Conservation (phyloP, 106 monocot genomes). For the Acorus gramineus region DNA sequence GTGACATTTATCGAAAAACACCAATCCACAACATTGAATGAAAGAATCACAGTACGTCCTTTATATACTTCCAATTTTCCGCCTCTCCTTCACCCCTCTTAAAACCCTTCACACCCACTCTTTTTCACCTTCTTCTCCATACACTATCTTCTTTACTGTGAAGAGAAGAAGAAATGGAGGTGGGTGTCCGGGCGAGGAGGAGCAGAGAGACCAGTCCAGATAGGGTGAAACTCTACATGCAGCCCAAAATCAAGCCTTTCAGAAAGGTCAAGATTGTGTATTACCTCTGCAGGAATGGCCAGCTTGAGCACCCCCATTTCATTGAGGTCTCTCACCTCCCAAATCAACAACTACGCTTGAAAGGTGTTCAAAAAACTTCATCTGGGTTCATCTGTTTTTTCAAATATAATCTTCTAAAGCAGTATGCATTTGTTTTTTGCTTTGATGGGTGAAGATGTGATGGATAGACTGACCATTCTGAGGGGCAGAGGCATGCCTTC, state of each 20-base stretch:
- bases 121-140: too few species aligned
- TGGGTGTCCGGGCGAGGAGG: slow-evolving; percentile 10
- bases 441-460: slow-evolving; percentile 42
- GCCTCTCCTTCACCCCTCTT: too few species aligned
- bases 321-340: slow-evolving; percentile 68
- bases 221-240: slow-evolving; percentile 14
- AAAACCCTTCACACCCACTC: too few species aligned
- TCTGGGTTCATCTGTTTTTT: not conserved
- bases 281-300: slow-evolving; percentile 84
- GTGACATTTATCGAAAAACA: too few species aligned
- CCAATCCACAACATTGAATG: too few species aligned
- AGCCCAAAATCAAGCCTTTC: slow-evolving; percentile 5
- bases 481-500: slow-evolving; percentile 75
- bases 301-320: slow-evolving; percentile 92
- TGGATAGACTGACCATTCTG: slow-evolving; percentile 48
- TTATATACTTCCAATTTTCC: too few species aligned
- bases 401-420: not conserved
- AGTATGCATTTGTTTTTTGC: not conserved
- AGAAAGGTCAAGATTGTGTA: slow-evolving; percentile 71
- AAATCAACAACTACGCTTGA: slow-evolving; percentile 61
- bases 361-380: slow-evolving; percentile 21
- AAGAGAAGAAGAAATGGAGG: slow-evolving; percentile 7
- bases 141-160: too few species aligned
- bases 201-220: slow-evolving; percentile 46
- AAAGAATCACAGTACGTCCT: too few species aligned